Evolutionary conservation across 2,329 filamentous ascomycete genomes (phyloP).

Genomic region (Celoporthe dispersa): DNA sequence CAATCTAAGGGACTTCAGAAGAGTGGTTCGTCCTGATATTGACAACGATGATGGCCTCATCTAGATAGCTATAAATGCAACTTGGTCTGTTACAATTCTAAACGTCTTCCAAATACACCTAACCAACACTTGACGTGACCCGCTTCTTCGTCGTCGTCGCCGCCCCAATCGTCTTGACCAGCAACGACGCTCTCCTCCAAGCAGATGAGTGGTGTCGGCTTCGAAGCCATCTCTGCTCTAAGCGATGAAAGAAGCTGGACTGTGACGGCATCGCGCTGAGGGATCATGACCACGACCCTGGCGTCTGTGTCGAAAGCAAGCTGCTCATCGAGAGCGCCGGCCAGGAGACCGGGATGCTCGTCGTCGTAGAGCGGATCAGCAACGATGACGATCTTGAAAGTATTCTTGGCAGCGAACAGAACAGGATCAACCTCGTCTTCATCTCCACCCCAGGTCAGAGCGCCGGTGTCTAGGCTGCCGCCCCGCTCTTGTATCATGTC

Average conservation of each 20-base stretch:
- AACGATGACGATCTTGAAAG: conserved; percentile 74
- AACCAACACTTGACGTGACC: conserved; percentile 68
- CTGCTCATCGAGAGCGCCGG: conserved; percentile 70
- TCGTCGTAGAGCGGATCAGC: conserved; percentile 89
- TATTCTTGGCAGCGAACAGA: conserved; percentile 49
- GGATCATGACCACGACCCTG: conserved; percentile 79
- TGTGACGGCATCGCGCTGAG: conserved; percentile 72
- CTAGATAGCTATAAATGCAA: not conserved
- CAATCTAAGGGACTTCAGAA: too few relatives aligned
- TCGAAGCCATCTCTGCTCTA: conserved; percentile 59
- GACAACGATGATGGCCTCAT: too few relatives aligned
- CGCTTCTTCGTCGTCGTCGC: conserved; percentile 48
- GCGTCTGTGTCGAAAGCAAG: conserved; percentile 61
- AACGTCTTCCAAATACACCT: conserved; percentile 56
- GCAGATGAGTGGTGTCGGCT: conserved; percentile 52
- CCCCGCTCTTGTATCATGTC: conserved; percentile 57
- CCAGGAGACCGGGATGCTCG: conserved; percentile 76
- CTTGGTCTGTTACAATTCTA: not conserved
- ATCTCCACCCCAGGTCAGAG: conserved; percentile 74
- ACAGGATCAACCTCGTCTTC: conserved; percentile 51
- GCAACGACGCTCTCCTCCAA: conserved; percentile 65
- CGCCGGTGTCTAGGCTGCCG: conserved; percentile 63
- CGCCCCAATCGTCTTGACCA: conserved; percentile 76
- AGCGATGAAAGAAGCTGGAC: conserved; percentile 66
- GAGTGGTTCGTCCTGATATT: not conserved